A percentile compares a stretch with the other conserved stretches of the same genome.
Conservation (phyloP, 139 green algal genomes). For the Chlamydomonas sphaeroides region DNA sequence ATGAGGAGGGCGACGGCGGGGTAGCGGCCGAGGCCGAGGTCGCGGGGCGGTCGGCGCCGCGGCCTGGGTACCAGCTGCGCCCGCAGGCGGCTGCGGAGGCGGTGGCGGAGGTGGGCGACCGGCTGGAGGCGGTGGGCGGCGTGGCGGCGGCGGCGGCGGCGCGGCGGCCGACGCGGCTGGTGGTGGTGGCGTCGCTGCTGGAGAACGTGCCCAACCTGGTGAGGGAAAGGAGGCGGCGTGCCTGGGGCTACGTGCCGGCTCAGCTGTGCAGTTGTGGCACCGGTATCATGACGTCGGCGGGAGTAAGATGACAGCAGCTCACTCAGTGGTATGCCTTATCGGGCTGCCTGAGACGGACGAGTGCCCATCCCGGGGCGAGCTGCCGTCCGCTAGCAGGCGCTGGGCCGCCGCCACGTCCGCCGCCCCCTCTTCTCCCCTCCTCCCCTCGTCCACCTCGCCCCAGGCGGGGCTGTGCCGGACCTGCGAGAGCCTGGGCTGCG, state of each 20-base stretch:
- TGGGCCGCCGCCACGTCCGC: too few relatives aligned
- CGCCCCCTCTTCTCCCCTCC: background rate
- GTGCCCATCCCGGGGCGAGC: too few relatives aligned
- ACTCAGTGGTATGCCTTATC: too few relatives aligned
- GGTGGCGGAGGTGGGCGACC: background rate
- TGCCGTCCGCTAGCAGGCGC: too few relatives aligned
- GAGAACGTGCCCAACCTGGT: conserved; percentile 88
- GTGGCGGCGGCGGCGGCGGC: background rate
- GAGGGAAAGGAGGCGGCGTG: too few relatives aligned
- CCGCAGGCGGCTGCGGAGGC: background rate
- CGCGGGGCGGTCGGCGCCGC: too few relatives aligned
- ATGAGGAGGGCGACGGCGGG: background rate
- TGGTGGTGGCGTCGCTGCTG: conserved; percentile 57
- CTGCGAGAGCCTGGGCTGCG: conserved; percentile 50
- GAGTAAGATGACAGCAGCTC: too few relatives aligned
- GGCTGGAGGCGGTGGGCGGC: background rate
- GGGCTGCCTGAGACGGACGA: too few relatives aligned
- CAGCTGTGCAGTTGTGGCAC: too few relatives aligned
- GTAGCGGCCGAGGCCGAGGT: background rate
- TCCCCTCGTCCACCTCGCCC: background rate
- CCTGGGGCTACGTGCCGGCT: too few relatives aligned
- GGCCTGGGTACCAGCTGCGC: conserved; percentile 20
- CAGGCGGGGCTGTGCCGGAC: too few relatives aligned
- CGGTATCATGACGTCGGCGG: too few relatives aligned
- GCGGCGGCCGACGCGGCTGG: background rate